Base-by-base conservation (phyloP, 257 asterid genomes). In the Nemophila menziesii region DNA sequence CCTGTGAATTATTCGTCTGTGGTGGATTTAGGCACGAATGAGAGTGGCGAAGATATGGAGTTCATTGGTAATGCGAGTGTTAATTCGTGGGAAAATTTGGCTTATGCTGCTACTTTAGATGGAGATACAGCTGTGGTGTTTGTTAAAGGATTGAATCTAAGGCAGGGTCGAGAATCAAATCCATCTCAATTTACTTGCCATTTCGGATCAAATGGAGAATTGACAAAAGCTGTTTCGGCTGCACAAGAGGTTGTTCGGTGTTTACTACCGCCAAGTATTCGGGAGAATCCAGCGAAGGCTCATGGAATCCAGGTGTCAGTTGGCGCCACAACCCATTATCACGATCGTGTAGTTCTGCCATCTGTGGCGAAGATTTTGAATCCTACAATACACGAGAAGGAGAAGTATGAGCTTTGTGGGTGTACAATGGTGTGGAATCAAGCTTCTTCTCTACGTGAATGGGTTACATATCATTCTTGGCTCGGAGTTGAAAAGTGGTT, bases 381-480 rank as follows among this genome's bases (percentile, higher is more conserved):
- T 20, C 20, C 54, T 3, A 48, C 54, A 37, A 16, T 55, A 1
- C 64, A 21, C 20, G 9, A 20, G 10, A 45, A 20, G 43, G 22
- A 26, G 26, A 89, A 68, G 20, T 58, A 75, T 33, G 75, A 73
- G 63, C 93, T 89, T 21, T 89, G 98, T 40, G 93, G 59, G 55
- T 89, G 98, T 42, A 84, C 98, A 2, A 89, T 89, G 98, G 75
- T 84, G 73, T 84, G 98, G 95, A 89, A 89, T 64, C 98, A 89
- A 55, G 95, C 74, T 5, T 48, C 82, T 1, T 70, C 86, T 5
- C 71, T 89, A 1, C 78, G 85, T 0, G 98, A 89, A 60, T 89
- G 98, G 98, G 72, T 89, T 2, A 64, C 16, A 58, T 89, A 89
- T 38, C 98, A 89, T 42, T 27, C 85, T 21, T 84, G 94, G 95